phyloP scores from a whole-genome alignment of 1,139 yeast species.

The Tardiomyces blankii region DNA sequence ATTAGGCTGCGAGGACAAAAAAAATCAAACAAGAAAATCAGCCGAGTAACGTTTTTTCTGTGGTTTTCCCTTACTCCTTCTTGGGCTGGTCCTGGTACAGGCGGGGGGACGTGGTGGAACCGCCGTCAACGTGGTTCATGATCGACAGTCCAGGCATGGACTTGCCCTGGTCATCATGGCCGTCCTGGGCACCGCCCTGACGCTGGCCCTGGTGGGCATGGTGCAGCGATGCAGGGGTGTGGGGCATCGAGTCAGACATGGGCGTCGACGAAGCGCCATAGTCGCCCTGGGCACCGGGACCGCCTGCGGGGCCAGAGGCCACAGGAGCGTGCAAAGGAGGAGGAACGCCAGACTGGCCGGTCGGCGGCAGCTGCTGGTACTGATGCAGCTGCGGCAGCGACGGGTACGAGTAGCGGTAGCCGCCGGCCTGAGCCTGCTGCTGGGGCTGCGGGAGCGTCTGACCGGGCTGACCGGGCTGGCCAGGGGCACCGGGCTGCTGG shows the following conservation, averaged over 20 bases:
- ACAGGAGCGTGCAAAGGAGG: background rate
- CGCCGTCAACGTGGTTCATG: background rate
- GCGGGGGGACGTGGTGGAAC: background rate
- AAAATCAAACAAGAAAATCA: too few relatives aligned
- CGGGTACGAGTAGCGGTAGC: constrained; percentile 2
- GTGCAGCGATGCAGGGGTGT: constrained; percentile 1
- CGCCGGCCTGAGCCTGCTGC: constrained; percentile 4
- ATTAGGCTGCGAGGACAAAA: too few relatives aligned
- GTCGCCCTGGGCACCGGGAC: background rate
- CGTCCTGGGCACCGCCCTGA: constrained; percentile 1
- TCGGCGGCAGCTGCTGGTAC: constrained; percentile 2
- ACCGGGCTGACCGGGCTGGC: constrained; percentile 4
- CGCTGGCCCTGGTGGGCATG: constrained; percentile 3
- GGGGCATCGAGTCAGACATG: background rate
- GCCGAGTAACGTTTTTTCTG: too few relatives aligned
- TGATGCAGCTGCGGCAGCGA: constrained; percentile 3
- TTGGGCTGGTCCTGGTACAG: background rate
- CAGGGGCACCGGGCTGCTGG: constrained; percentile 1
- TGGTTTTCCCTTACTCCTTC: background rate
- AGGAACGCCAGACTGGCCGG: background rate
- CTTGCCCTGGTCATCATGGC: background rate
- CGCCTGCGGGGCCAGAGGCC: constrained; percentile 1
- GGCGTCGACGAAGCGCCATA: constrained; percentile 1
- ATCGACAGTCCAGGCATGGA: background rate
- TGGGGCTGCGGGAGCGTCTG: constrained; percentile 6